phyloP scores from a whole-genome alignment of 148 eudicot species.

The Amaranthus cruentus region DNA sequence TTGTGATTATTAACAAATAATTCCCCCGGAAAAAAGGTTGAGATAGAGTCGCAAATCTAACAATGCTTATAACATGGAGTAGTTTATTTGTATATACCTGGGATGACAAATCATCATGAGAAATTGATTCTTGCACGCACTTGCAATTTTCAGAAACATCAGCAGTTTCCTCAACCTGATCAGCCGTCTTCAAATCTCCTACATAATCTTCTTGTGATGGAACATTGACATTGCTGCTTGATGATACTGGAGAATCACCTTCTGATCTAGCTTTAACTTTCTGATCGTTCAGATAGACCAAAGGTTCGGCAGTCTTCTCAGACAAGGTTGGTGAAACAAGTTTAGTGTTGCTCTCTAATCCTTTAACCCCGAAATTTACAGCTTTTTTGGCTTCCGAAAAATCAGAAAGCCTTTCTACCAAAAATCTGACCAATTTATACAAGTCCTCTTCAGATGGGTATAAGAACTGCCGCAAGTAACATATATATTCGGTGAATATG shows the following conservation, averaged over 20 bases:
- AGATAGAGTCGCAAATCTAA: not conserved
- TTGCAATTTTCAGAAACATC: conserved; percentile 13
- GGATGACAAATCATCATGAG: not conserved
- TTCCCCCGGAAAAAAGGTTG: not conserved
- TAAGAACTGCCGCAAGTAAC: conserved; percentile 55
- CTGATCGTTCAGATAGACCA: conserved; percentile 5
- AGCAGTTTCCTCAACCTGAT: conserved; percentile 21
- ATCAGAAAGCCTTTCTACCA: conserved; percentile 51
- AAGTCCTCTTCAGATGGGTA: conserved; percentile 60
- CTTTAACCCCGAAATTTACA: conserved; percentile 11
- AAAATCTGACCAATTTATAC: conserved; percentile 49
- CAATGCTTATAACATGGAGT: not conserved
- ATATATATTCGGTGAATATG: conserved; percentile 28
- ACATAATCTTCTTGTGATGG: not conserved
- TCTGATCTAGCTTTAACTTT: conserved; percentile 19
- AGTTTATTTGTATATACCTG: conserved; percentile 2
- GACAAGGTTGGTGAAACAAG: conserved; percentile 5
- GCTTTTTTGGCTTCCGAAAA: conserved; percentile 26
- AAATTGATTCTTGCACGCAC: conserved; percentile 14
- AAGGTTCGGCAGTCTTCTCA: conserved; percentile 10
- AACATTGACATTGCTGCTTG: conserved; percentile 12
- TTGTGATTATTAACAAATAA: not conserved
- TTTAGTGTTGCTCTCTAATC: conserved; percentile 13
- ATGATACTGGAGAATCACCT: conserved; percentile 21
- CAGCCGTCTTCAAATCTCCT: conserved; percentile 10